Percentiles rank a stretch among this genome's conserved stretches.
phyloP scores from a whole-genome alignment of 371 early-diverging fungal species.

The Mortierella sp. region DNA sequence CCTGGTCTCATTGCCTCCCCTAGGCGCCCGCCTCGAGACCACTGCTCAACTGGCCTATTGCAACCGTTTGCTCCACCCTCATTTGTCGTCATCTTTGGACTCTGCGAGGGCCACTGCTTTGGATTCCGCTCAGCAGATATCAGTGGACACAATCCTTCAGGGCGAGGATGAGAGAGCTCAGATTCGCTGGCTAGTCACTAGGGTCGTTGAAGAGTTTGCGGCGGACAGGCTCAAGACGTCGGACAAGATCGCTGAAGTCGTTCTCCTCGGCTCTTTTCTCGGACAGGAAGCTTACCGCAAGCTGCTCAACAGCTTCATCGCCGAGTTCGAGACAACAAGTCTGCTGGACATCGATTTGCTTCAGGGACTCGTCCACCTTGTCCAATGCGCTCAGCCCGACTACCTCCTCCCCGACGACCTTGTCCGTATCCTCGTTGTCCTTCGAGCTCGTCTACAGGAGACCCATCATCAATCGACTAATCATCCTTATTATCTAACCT shows the following conservation, averaged over 20 bases:
- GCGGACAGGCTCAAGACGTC: neutral
- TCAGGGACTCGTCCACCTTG: neutral
- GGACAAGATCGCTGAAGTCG: neutral
- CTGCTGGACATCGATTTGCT: neutral
- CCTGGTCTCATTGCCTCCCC: neutral
- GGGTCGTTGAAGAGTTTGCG: neutral
- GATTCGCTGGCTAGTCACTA: neutral
- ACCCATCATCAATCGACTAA: neutral
- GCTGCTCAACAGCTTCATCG: neutral
- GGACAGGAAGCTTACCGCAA: neutral
- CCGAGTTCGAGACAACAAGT: neutral
- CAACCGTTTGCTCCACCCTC: neutral
- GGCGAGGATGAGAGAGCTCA: neutral
- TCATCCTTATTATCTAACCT: neutral
- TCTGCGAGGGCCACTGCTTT: no score
- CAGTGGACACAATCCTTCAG: neutral
- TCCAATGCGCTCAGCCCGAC: neutral
- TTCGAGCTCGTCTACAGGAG: neutral
- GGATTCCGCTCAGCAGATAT: neutral
- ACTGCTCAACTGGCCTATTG: neutral
- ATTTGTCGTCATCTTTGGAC: neutral
- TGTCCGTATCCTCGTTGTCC: neutral
- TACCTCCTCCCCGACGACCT: neutral
- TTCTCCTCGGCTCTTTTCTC: neutral
- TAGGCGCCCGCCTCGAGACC: neutral